Evolutionary conservation across 495 filamentous ascomycete genomes (phyloP).

Genomic region (Talaromyces nanjingensis): DNA sequence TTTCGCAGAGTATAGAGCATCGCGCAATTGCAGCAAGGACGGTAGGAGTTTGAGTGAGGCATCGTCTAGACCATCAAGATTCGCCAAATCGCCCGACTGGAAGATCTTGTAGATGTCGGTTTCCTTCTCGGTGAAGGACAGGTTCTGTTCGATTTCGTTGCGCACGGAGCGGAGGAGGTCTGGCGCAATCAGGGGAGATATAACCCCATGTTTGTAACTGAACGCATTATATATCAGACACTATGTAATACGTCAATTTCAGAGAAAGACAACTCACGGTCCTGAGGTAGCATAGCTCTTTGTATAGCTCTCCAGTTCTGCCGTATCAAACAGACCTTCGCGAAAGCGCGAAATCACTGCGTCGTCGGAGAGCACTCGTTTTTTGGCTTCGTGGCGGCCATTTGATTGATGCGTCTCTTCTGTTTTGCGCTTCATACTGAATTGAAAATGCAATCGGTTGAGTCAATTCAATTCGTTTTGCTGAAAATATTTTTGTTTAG

Average conservation of each 20-base stretch:
- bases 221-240: neutral
- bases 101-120: conserved; percentile 99
- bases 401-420: conserved; percentile 30
- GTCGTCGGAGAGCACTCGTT: conserved; percentile 43
- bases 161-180: conserved; percentile 79
- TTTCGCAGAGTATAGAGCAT: conserved; percentile 82
- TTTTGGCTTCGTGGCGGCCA: conserved; percentile 40
- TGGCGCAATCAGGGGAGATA: conserved; percentile 69
- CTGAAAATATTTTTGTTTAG: neutral
- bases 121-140: conserved; percentile 96
- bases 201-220: conserved; percentile 84
- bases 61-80: conserved; percentile 87
- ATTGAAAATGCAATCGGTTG: neutral
- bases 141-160: conserved; percentile 76
- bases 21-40: conserved; percentile 75
- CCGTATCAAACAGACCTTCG: conserved; percentile 65
- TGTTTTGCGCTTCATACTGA: conserved; percentile 50
- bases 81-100: conserved; percentile 95
- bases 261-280: conserved; percentile 42
- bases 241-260: neutral
- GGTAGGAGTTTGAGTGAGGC: conserved; percentile 75
- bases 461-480: neutral
- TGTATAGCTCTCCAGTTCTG: conserved; percentile 60
- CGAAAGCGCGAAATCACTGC: conserved; percentile 54
- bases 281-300: conserved; percentile 61